Evolutionary conservation across 257 asterid species (phyloP).

Genomic region (Penstemon davidsonii): DNA sequence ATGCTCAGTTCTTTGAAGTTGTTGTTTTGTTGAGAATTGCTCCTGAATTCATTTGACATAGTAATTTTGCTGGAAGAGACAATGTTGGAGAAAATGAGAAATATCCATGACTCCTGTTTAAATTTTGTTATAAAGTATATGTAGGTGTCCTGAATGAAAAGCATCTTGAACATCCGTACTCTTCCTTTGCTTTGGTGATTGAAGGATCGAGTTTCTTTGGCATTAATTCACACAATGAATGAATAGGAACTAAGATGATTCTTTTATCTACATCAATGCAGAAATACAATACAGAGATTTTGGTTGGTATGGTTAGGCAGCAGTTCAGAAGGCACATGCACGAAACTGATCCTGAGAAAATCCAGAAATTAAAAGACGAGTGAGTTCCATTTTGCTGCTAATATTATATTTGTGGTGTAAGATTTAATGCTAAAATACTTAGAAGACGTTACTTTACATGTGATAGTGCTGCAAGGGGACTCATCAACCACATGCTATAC

Average conservation of each 20-base stretch:
- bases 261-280: constrained; percentile 37
- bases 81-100: background rate
- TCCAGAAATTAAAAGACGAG: constrained; percentile 87
- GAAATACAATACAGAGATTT: constrained; percentile 80
- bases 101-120: background rate
- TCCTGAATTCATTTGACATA: background rate
- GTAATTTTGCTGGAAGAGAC: background rate
- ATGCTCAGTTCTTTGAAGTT: constrained; percentile 3
- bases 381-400: constrained; percentile 38
- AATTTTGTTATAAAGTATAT: no score
- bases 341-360: constrained; percentile 87
- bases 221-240: background rate
- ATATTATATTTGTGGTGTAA: background rate
- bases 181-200: background rate
- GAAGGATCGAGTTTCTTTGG: background rate
- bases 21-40: background rate
- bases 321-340: constrained; percentile 84
- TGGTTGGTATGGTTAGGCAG: constrained; percentile 72
- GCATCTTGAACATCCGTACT: background rate
- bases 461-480: constrained; percentile 90
- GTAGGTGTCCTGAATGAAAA: background rate
- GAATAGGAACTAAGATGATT: constrained; percentile 21
- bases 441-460: constrained; percentile 11
- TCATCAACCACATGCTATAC: constrained; percentile 85
- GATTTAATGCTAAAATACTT: background rate